Conservation (phyloP, 2,329 filamentous ascomycete species). For the Colletotrichum zoysiae region DNA sequence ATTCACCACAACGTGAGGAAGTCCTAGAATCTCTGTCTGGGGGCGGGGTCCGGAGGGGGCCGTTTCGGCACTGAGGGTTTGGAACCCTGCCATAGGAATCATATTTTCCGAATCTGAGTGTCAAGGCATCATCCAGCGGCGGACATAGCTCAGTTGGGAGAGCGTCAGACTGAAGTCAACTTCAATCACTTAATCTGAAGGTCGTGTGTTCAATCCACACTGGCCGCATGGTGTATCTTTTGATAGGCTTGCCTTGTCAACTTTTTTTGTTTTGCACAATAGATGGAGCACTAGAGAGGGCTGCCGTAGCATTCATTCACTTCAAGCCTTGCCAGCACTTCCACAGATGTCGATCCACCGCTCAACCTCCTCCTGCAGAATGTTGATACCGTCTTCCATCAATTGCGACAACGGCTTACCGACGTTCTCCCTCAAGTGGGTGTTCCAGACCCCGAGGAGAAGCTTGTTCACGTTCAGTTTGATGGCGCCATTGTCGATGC, state of each 20-base stretch:
- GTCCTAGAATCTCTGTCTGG: not conserved
- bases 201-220: slow-evolving; percentile 41
- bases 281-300: too few relatives aligned
- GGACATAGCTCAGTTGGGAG: slow-evolving; percentile 43
- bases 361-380: slow-evolving; percentile 44
- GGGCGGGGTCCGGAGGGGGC: not conserved
- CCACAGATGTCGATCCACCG: slow-evolving; percentile 45
- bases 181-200: slow-evolving; percentile 39
- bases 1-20: not conserved
- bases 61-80: not conserved
- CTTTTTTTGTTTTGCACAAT: not conserved
- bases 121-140: not conserved
- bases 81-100: not conserved
- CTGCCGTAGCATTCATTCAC: not conserved
- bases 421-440: slow-evolving; percentile 42
- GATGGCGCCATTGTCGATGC: slow-evolving; percentile 41
- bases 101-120: accelerated
- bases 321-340: slow-evolving; percentile 44
- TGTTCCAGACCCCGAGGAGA: slow-evolving; percentile 24
- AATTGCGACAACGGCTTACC: slow-evolving; percentile 44
- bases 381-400: slow-evolving; percentile 44
- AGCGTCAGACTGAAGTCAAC: slow-evolving; percentile 41
- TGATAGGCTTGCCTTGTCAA: not conserved
- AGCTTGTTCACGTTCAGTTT: slow-evolving; percentile 44
- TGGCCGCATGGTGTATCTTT: slow-evolving; percentile 32